phyloP scores from a whole-genome alignment of 352 stramenopile genomes.

The Globisporangium polare region DNA sequence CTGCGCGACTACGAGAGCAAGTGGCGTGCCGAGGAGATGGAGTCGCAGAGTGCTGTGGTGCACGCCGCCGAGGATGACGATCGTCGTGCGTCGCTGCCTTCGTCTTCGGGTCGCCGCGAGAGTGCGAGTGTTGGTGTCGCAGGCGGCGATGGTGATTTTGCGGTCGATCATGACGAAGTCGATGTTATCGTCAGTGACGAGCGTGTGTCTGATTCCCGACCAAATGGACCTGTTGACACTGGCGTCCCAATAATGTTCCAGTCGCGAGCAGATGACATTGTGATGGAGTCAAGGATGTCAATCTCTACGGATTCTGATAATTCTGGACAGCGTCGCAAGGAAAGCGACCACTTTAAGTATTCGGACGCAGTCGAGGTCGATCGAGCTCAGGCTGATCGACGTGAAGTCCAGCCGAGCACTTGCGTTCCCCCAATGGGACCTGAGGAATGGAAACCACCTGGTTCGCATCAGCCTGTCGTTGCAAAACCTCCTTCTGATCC shows the following conservation, averaged over 20 bases:
- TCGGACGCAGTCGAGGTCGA: not conserved
- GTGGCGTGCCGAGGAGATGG: conserved; percentile 14
- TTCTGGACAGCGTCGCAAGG: not conserved
- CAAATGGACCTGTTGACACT: not conserved
- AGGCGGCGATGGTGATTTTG: not conserved
- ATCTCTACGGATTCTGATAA: not conserved
- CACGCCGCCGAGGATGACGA: conserved; percentile 4
- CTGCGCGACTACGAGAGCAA: conserved; percentile 24
- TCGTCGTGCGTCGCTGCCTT: conserved; percentile 6
- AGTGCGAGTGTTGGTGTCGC: not conserved
- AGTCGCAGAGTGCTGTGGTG: conserved; percentile 1
- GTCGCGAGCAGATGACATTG: not conserved
- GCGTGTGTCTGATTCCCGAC: not conserved
- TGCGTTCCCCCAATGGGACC: not conserved
- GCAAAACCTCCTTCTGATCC: not conserved
- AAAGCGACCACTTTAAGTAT: not conserved
- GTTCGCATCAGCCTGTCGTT: not conserved
- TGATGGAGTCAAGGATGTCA: not conserved
- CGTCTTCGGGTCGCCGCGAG: conserved; percentile 3
- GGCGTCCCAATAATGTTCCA: not conserved
- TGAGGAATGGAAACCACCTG: not conserved
- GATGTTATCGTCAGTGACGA: not conserved
- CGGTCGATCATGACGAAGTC: not conserved
- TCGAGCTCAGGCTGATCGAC: not conserved
- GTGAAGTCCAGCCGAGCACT: not conserved